Base-by-base conservation (phyloP, 139 green algal species). In the Cymbomonas tetramitiformis region DNA sequence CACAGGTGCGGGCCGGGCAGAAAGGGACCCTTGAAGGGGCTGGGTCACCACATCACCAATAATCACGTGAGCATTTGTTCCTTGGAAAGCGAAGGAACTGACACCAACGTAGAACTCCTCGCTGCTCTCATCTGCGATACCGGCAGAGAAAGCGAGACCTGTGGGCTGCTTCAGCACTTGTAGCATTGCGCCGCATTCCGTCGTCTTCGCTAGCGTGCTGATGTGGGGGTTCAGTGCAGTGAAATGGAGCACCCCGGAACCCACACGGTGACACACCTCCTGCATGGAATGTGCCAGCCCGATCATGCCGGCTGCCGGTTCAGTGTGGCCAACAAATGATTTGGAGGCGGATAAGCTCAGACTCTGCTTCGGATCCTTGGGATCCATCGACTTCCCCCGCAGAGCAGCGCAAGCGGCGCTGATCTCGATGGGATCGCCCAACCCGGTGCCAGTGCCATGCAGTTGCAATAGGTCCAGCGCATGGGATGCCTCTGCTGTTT, bases 51-150 rank as follows among this genome's bases (percentile, higher is more conserved):
- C n/a, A n/a, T n/a, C 3, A 41, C n/a, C n/a, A n/a, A n/a, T n/a
- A n/a, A n/a, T n/a, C n/a, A n/a, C n/a, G n/a, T 92, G 76, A 7
- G 73, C 76, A 56, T 88, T 87, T 32, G 79, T 84, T 33, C 80
- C 81, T 46, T 86, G 79, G 70, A 89, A 93, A 0, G 84, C 85
- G 56, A 94, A 94, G 2, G 79, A 79, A 59, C 79, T 89, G 32
- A 84, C 67, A 39, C 80, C 77, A 18, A 12, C 32, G 33, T 30
- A 8, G 7, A 56, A 25, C 21, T 50, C 41, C 41, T 21, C 5
- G 8, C 41, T 24, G 12, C 5, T 6, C 41, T 5, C 41, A 50
- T 24, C 23, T 50, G 41, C 8, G 5, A 50, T 50, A 31, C 41
- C 28, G 6, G 5, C 41, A 24, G 5, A 23, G 41, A 5, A 50